A percentile compares a stretch with the other conserved stretches of the same genome.
These are phyloP conservation scores for Fusarium napiforme DNA, from an alignment of 2,329 filamentous ascomycete genomes.

Conservation along the genomic window DNA sequence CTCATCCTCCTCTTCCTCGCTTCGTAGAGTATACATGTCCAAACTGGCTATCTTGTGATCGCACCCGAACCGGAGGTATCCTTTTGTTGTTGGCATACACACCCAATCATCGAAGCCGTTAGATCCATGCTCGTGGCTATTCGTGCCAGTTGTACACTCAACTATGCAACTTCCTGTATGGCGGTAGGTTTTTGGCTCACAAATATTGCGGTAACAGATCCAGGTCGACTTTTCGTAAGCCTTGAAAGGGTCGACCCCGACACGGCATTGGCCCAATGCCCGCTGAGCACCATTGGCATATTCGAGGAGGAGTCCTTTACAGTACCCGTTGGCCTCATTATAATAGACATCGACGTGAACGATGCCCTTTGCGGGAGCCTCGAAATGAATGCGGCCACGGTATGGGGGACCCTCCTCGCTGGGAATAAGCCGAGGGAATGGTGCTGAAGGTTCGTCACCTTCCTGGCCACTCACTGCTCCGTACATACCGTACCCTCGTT, in stretches of 20 bases:
- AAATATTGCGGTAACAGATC: too few species aligned
- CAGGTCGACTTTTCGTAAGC: neutral
- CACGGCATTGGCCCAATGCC: neutral
- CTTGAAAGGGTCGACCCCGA: neutral
- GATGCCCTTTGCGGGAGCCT: neutral
- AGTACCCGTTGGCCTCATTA: neutral
- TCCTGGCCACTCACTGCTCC: neutral
- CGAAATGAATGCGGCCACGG: neutral
- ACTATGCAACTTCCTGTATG: too few species aligned
- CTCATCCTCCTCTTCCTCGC: too few species aligned
- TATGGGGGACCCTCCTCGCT: neutral
- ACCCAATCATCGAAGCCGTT: too few species aligned
- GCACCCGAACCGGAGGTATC: too few species aligned
- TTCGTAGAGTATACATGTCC: too few species aligned
- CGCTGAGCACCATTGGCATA: neutral
- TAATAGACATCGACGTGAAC: neutral
- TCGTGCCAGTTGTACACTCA: too few species aligned
- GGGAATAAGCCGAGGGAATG: neutral
- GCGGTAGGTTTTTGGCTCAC: too few species aligned
- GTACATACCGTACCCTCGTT: neutral
- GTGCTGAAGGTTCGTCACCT: neutral
- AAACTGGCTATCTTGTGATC: too few species aligned
- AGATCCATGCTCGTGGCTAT: too few species aligned
- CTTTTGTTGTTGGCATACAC: too few species aligned
- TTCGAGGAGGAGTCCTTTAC: neutral